Base-by-base conservation (phyloP, 75 land plant genomes). In the Adiantum capillusveneris region DNA sequence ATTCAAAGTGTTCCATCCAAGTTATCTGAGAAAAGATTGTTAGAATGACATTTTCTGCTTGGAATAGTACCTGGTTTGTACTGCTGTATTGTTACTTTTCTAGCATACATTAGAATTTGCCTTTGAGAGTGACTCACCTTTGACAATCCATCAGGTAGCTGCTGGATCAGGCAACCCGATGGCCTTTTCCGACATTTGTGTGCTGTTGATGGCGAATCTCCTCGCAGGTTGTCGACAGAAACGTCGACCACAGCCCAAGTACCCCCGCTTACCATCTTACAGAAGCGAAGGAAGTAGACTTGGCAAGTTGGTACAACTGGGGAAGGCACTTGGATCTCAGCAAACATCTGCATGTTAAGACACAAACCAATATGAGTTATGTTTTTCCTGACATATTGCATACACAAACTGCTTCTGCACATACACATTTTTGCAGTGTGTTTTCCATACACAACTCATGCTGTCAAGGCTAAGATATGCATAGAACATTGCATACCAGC, bases 221-320 rank as follows among this genome's bases (percentile, higher is more conserved):
- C 77, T 22, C 82, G 65, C 2, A 79, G 48, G 25, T 20, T 31
- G 20, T 67, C 56, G 0, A 69, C 71, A 22, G 70, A 65, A 25
- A 69, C 71, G 37, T 69, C 72, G 16, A 65, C 69, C 19, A 69
- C 43, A 6, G 72, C 69, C 72, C 72, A 69, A 39, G 65, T 14
- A 37, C 44, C 17, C 39, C 43, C 51, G 58, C 50, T 28, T 20
- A 68, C 69, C 51, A 79, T 84, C 54, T 84, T 88, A 57, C 90
- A 85, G 62, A 79, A 88, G 29, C 94, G 67, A 18, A 85, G 78
- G 25, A 79, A 85, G 56, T 76, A 77, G 59, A 53, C 67, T 56
- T 88, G 83, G 5, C 94, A 36, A 11, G 90, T 85, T 1, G 94
- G 90, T 51, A 88, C 94, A 5, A 88, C 67, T 3, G 94, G 94